Evolutionary conservation across 2,329 filamentous ascomycete species (phyloP), one percentile per base, ranked within the genome.

Genomic region (Hypoxylon sp.): DNA sequence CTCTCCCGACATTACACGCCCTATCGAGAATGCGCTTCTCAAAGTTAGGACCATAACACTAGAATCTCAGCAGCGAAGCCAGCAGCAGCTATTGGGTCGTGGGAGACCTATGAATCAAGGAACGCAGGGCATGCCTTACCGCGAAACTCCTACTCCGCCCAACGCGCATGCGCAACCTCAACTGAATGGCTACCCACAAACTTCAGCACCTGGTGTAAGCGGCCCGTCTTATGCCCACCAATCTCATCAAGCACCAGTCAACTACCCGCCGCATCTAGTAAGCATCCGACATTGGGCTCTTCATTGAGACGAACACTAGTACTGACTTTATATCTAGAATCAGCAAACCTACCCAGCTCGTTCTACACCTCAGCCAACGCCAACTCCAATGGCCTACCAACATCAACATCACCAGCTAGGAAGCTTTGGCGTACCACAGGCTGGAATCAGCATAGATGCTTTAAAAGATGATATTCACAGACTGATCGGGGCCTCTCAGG

Each of bases 1-100:
- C 75, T 87, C 93, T 26, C 85, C 88, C 39, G 93, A 98, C 59
- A 87, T 94, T 61, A 96, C 94, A 44, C 87, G 91, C 54, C 92
- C 92, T 44, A 98, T 99, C 70, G 95, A 99, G 78, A 97, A 93
- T 78, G 94, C 94, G 52, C 83, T 99, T 62, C 92, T 95, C 77
- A 97, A 95, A 78, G 93, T 91, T 13, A 80, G 84, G 66, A 86
- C 85, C 4, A 86, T 84, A 22, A 85, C 86, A 32, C 79, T 90
- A 62, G 87, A 89, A 67, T 81, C 81, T 34, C 82, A 87, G 65
- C 85, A 88, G 48, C 83, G 85, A 68, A 81, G 77, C 52, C 86
- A 88, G 66, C 84, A 85, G 65, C 84, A 87, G 60, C 73, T 85
- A 19, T 82, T 82, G 68, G 81, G 79, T 65, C 83, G 82, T 68